Percentiles rank a stretch among this genome's conserved stretches.
Conservation (phyloP, 2,329 filamentous ascomycete species). For the Daldinia sp. region DNA sequence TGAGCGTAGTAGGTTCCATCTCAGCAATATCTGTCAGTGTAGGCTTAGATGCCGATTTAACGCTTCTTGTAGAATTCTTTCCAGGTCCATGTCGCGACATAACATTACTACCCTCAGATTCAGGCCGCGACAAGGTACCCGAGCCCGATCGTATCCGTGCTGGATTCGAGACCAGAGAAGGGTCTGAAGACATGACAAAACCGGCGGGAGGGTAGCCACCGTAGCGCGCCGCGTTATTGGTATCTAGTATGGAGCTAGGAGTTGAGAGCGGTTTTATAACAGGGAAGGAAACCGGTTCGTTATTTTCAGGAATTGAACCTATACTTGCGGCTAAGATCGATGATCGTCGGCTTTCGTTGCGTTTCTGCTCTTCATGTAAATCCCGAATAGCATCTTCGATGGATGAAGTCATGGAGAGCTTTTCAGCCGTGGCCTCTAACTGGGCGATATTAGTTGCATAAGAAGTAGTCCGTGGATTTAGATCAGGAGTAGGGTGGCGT, state of each 20-base stretch:
- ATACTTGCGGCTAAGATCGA: conserved; percentile 68
- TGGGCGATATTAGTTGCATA: conserved; percentile 76
- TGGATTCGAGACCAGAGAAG: conserved; percentile 67
- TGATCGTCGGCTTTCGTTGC: conserved; percentile 74
- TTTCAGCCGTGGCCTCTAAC: conserved; percentile 80
- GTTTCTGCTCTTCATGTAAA: conserved; percentile 77
- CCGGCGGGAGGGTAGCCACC: conserved; percentile 78
- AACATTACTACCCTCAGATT: conserved; percentile 55
- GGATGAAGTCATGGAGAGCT: conserved; percentile 78
- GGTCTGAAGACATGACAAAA: conserved; percentile 75
- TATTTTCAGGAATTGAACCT: conserved; percentile 51
- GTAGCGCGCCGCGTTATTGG: conserved; percentile 74
- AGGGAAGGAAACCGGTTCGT: conserved; percentile 51
- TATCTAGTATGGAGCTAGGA: conserved; percentile 73
- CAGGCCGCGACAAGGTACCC: conserved; percentile 58
- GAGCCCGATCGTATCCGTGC: conserved; percentile 66
- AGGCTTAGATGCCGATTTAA: conserved; percentile 60
- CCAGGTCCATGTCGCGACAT: conserved; percentile 66
- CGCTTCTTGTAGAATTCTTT: conserved; percentile 65
- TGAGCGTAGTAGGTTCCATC: conserved; percentile 65
- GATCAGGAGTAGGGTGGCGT: conserved; percentile 71
- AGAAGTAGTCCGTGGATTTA: conserved; percentile 70
- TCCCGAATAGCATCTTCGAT: conserved; percentile 83
- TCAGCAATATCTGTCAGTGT: conserved; percentile 69
- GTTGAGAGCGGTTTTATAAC: conserved; percentile 62